Evolutionary conservation across 2,329 filamentous ascomycete genomes (phyloP).

Genomic region (Mycosphaerella arachidis): DNA sequence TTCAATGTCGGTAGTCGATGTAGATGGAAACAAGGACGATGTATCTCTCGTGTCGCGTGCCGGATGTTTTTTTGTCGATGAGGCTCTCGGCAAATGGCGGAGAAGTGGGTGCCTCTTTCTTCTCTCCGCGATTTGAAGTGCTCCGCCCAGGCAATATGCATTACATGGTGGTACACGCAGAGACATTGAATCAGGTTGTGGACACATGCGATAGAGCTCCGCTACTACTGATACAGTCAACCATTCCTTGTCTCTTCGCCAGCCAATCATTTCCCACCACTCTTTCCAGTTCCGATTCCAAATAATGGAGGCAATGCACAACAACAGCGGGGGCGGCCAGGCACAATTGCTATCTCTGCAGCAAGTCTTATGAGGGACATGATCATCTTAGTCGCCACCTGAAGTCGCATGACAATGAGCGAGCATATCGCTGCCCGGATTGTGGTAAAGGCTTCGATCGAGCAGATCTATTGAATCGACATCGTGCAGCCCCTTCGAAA

Average conservation of each 20-base stretch:
- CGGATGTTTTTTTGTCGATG: no score
- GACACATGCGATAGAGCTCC: not conserved
- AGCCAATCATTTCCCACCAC: not conserved
- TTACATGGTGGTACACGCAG: not conserved
- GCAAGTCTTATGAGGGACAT: slow-evolving; percentile 23
- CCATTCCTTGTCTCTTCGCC: not conserved
- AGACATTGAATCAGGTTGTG: not conserved
- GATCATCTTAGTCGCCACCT: slow-evolving; percentile 26
- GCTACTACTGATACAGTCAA: no score
- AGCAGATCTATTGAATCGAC: slow-evolving; percentile 27
- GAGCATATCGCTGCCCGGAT: slow-evolving; percentile 21
- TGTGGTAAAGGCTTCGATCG: slow-evolving; percentile 30
- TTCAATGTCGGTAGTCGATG: no score
- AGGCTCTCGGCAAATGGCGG: no score
- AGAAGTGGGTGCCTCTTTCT: no score
- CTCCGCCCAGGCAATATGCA: no score
- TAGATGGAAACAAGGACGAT: no score
- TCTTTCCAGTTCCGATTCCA: not conserved
- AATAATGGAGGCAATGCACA: slow-evolving; percentile 3
- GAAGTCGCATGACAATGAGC: slow-evolving; percentile 28
- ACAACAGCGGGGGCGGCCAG: slow-evolving; percentile 5
- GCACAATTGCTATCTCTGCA: slow-evolving; percentile 24
- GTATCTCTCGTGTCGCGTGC: no score
- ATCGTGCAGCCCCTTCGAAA: slow-evolving; percentile 24
- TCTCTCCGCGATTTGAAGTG: no score